Conservation (phyloP, 331 rosid species). For the Quercus tomentella region DNA sequence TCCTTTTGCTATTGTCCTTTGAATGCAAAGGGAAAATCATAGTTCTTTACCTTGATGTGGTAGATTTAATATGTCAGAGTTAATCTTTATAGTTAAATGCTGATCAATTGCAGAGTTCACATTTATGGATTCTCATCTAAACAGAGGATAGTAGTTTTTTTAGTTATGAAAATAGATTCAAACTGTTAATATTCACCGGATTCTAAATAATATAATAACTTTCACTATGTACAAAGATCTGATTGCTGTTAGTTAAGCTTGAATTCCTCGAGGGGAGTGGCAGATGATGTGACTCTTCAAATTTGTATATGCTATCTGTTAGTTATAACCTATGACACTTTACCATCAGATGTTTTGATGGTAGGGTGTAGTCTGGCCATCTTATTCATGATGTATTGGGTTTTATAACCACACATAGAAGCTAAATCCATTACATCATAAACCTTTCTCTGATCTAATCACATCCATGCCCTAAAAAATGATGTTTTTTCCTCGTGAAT, state of each 20-base stretch:
- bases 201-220: neutral
- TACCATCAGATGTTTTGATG: no score
- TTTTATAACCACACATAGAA: neutral
- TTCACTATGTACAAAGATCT: no score
- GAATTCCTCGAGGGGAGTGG: no score
- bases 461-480: neutral
- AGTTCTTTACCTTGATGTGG: neutral
- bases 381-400: neutral
- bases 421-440: neutral
- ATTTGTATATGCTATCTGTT: no score
- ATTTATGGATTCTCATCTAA: neutral
- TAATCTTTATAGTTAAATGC: neutral
- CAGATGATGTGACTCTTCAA: no score
- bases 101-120: neutral
- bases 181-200: neutral
- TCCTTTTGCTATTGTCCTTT: neutral
- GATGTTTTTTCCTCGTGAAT: neutral
- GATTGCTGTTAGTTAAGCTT: no score
- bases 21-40: neutral
- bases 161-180: neutral
- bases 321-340: no score
- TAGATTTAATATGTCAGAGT: neutral
- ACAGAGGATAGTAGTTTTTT: no score
- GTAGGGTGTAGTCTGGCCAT: neutral
- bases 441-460: neutral